A percentile compares a stretch with the other conserved stretches of the same genome.
These are phyloP conservation scores for Zygosaccharomyces sapae DNA, from an alignment of 1,139 yeast genomes.

Conservation along the genomic window DNA sequence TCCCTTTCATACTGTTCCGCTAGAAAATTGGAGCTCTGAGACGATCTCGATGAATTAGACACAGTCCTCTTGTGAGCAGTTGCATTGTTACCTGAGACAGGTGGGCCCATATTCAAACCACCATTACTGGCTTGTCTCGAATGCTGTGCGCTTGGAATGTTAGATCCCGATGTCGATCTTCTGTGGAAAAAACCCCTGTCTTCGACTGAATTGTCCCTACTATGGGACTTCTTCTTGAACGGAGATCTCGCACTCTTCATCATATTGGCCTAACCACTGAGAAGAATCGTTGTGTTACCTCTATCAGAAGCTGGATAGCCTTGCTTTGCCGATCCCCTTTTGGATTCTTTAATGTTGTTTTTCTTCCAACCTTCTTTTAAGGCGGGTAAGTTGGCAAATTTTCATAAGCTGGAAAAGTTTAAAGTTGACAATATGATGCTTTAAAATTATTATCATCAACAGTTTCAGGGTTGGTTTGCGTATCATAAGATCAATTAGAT, in stretches of 20 bases:
- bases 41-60: slow-evolving; percentile 32
- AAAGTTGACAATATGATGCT: not conserved
- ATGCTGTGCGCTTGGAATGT: slow-evolving; percentile 13
- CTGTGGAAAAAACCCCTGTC: slow-evolving; percentile 22
- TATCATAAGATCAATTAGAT: too few relatives aligned
- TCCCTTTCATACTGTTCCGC: slow-evolving; percentile 53
- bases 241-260: slow-evolving; percentile 32
- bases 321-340: not conserved
- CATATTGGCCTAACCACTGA: not conserved
- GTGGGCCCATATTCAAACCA: slow-evolving; percentile 15
- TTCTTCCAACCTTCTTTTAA: not conserved
- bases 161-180: slow-evolving; percentile 18
- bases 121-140: slow-evolving; percentile 14
- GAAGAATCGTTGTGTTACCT: not conserved
- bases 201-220: slow-evolving; percentile 34
- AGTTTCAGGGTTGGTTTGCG: too few relatives aligned
- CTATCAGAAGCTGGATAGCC: too few relatives aligned
- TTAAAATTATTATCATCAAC: not conserved
- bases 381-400: slow-evolving; percentile 1
- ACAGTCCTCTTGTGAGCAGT: slow-evolving; percentile 25
- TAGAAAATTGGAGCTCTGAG: slow-evolving; percentile 37
- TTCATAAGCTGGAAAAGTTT: not conserved
- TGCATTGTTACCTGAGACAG: slow-evolving; percentile 18
- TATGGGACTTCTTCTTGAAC: slow-evolving; percentile 34
- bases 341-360: not conserved